phyloP scores from a whole-genome alignment of 805 yeast genomes.

The Blastobotrys peoriensis region DNA sequence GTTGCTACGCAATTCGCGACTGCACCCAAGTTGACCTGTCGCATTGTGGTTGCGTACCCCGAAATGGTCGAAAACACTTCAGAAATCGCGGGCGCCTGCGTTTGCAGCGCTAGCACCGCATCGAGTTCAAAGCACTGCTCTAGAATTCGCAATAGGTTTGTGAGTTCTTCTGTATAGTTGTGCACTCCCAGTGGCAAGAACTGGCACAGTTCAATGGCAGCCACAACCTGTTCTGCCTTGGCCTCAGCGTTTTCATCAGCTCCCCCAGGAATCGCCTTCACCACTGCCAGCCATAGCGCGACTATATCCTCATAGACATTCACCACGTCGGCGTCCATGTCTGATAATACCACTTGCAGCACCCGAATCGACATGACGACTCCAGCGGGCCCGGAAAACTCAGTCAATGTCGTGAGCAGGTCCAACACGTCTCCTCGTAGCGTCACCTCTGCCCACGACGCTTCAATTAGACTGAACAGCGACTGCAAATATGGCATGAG shows the following conservation, averaged over 20 bases:
- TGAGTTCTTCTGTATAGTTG: constrained; percentile 5
- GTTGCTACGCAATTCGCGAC: background rate
- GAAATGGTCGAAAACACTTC: background rate
- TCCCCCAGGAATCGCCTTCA: background rate
- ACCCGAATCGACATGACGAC: background rate
- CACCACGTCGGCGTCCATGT: background rate
- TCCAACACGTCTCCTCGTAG: background rate
- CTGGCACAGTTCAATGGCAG: background rate
- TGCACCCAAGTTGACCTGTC: background rate
- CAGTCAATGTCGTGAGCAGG: background rate
- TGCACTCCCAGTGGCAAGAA: constrained; percentile 3
- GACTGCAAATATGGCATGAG: constrained; percentile 24
- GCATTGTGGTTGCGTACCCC: background rate
- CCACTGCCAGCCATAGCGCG: background rate
- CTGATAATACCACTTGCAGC: background rate
- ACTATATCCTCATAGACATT: background rate
- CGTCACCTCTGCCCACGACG: background rate
- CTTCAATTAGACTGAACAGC: background rate
- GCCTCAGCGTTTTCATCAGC: background rate
- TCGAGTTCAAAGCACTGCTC: constrained; percentile 9
- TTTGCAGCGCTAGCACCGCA: background rate
- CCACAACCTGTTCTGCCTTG: background rate
- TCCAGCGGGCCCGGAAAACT: background rate
- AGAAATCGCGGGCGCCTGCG: background rate
- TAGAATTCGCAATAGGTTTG: constrained; percentile 7